Base-by-base conservation (phyloP, 768 basidiomycete species). In the Kwoniella sp. region DNA sequence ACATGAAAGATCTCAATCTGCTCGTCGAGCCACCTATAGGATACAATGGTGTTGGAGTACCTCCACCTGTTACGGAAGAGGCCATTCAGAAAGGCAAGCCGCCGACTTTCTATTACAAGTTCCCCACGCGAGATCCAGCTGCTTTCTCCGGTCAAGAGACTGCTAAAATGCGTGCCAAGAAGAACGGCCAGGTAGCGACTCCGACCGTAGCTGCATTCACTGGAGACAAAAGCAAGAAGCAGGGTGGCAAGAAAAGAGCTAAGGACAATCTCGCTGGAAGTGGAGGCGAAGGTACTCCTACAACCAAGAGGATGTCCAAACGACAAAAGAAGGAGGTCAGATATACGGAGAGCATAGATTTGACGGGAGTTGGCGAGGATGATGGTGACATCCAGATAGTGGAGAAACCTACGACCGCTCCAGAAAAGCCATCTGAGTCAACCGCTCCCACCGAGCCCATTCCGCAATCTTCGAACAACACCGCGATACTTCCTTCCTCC, bases 131-230 rank as follows among this genome's bases (percentile, higher is more conserved):
- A 30, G 22, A 22, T 15, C 50, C 64, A 19, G 60, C 58, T 13
- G 59, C 49, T 3, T 27, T 27, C 27, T 58, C 55, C 10, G 60
- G 37, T 8, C 12, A 12, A 26, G 29, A 51, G 17, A 30, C 29
- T 13, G 40, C 25, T 56, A 54, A 57, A 7, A 58, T 37, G 24
- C 53, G 13, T 24, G 19, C 52, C 15, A 50, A 55, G 30, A 58
- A 57, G 58, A 40, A 53, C 24, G 67, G 62, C 64, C 19, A 46
- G 25, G 61, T 55, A 36, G 73, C 58, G 0, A 55, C 50, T 70
- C 68, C 71, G 84, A 81, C 64, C 78, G 63, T 62, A 78, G 73
- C 69, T 59, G 68, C 64, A 30, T 33, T 61, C 64, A 19, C 36
- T 19, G 50, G 50, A 65, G 47, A 60, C 58, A 68, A 68, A 30